A percentile compares a stretch with the other conserved stretches of the same genome.
Evolutionary conservation across 2,329 filamentous ascomycete genomes (phyloP).

Genomic region (Colletotrichum navitas): DNA sequence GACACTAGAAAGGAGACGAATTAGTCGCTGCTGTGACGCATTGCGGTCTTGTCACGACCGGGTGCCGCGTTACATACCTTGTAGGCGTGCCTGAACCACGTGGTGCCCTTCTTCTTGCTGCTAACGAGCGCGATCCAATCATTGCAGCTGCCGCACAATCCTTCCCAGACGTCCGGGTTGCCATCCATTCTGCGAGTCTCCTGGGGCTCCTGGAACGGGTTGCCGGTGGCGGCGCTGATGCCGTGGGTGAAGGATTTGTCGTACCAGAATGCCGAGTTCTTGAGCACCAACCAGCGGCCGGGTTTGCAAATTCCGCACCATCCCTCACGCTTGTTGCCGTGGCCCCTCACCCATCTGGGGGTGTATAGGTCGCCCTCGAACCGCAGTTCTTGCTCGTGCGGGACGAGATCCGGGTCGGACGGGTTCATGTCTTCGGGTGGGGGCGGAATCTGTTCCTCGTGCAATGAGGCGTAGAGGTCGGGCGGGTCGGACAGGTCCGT

Average conservation of each 20-base stretch:
- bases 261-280: constrained; percentile 94
- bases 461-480: constrained; percentile 80
- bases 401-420: constrained; percentile 78
- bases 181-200: constrained; percentile 82
- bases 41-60: constrained; percentile 29
- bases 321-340: constrained; percentile 88
- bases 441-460: constrained; percentile 79
- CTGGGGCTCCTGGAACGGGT: constrained; percentile 81
- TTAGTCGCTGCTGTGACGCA: constrained; percentile 40
- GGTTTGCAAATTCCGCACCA: constrained; percentile 93
- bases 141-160: constrained; percentile 81
- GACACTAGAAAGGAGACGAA: constrained; percentile 63
- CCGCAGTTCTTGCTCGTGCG: constrained; percentile 82
- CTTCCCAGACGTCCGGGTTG: constrained; percentile 86
- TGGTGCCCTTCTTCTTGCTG: constrained; percentile 92
- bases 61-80: constrained; percentile 68
- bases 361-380: constrained; percentile 88
- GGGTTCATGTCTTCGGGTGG: constrained; percentile 87
- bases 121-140: constrained; percentile 86
- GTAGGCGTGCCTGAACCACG: constrained; percentile 91
- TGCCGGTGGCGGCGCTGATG: constrained; percentile 84
- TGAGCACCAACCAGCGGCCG: constrained; percentile 86
- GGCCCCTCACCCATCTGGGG: constrained; percentile 84
- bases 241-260: constrained; percentile 92
- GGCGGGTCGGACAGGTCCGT: constrained; percentile 80